These are phyloP conservation scores for Gnaphalium uliginosum DNA, from an alignment of 129 eudicot genomes.

Conservation along the genomic window DNA sequence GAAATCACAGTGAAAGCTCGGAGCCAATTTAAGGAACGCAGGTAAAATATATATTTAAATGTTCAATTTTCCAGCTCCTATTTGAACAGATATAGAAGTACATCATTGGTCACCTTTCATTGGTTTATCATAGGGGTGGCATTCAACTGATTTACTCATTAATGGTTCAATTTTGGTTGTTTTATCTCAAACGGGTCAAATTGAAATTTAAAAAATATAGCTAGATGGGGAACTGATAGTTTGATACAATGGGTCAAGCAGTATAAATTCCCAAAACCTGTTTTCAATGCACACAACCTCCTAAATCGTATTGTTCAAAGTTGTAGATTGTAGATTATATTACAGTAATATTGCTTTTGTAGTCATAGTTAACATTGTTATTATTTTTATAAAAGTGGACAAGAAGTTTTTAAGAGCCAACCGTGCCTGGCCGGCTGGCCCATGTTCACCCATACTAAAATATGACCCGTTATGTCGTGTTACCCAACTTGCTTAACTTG, in stretches of 20 bases:
- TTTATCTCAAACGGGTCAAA: not conserved
- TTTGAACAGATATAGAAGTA: conserved; percentile 1
- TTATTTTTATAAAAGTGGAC: not conserved
- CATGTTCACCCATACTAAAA: not conserved
- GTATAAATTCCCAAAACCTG: too few relatives aligned
- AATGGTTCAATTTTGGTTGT: not conserved
- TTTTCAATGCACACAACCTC: too few relatives aligned
- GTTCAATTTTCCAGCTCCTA: not conserved
- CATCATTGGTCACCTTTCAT: not conserved
- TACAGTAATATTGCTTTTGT: not conserved
- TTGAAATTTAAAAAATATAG: not conserved
- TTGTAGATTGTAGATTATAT: not conserved
- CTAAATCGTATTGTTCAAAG: not conserved
- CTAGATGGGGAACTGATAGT: not conserved
- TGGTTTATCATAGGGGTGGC: not conserved
- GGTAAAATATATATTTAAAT: conserved; percentile 40
- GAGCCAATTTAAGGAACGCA: conserved; percentile 97
- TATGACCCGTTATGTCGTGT: not conserved
- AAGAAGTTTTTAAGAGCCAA: not conserved
- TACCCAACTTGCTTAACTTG: not conserved
- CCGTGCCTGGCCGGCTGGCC: not conserved
- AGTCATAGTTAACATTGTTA: not conserved
- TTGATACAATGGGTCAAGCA: too few relatives aligned
- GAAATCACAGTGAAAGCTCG: conserved; percentile 87
- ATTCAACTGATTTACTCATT: not conserved